Conservation (phyloP, 2,329 filamentous ascomycete genomes). For the Colletotrichum sp. region DNA sequence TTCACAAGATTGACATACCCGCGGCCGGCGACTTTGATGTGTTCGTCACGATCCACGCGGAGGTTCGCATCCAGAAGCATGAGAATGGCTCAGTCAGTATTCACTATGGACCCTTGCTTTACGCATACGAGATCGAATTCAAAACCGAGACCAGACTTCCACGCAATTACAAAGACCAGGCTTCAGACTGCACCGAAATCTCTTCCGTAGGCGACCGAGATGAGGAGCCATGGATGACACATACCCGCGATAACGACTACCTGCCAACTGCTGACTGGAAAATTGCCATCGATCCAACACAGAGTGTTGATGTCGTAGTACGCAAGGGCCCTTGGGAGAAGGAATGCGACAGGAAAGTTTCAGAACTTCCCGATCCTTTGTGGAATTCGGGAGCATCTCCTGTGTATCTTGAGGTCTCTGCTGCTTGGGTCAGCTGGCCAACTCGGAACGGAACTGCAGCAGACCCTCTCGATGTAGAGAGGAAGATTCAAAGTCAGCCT, state of each 20-base stretch:
- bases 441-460: background rate
- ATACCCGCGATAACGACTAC: conserved; percentile 34
- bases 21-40: conserved; percentile 15
- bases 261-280: conserved; percentile 37
- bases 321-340: conserved; percentile 25
- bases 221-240: conserved; percentile 23
- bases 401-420: conserved; percentile 33
- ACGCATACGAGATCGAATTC: conserved; percentile 42
- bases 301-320: background rate
- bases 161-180: conserved; percentile 13
- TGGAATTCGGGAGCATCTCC: conserved; percentile 39
- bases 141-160: background rate
- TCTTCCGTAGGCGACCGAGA: conserved; percentile 1
- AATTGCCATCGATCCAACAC: conserved; percentile 31
- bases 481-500: conserved; percentile 28
- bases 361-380: conserved; percentile 31
- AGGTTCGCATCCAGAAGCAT: conserved; percentile 26
- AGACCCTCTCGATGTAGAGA: conserved; percentile 27
- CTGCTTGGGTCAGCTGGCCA: conserved; percentile 22
- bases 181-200: conserved; percentile 29
- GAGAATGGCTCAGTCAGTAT: conserved; percentile 42
- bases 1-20: background rate
- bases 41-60: conserved; percentile 15
- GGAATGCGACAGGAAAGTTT: conserved; percentile 12
- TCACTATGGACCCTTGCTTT: conserved; percentile 48